Evolutionary conservation across 352 stramenopile genomes (phyloP).

Genomic region (Phytophthora pseudosyringae): DNA sequence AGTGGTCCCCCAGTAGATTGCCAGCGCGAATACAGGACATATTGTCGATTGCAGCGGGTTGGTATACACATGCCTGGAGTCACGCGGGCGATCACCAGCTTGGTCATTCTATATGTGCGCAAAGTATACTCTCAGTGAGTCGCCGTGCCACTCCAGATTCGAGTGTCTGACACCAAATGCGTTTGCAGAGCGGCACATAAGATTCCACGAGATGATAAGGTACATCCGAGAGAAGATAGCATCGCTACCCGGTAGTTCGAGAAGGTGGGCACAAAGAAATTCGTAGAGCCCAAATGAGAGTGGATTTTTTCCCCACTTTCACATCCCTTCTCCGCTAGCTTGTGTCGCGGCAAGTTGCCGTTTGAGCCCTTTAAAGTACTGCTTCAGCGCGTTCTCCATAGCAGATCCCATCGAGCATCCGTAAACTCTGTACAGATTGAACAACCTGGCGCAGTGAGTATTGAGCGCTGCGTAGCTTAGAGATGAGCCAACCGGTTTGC

Average conservation of each 20-base stretch:
- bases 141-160: constrained; percentile 9
- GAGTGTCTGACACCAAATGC: constrained; percentile 8
- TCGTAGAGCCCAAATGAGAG: constrained; percentile 7
- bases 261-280: constrained; percentile 4
- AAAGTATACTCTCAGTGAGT: constrained; percentile 13
- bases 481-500: not conserved
- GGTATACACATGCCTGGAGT: constrained; percentile 11
- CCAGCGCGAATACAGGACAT: constrained; percentile 9
- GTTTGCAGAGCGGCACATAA: constrained; percentile 20
- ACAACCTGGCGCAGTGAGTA: not conserved
- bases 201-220: constrained; percentile 18
- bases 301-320: constrained; percentile 6
- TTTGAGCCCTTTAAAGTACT: constrained; percentile 5
- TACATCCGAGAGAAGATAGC: constrained; percentile 10
- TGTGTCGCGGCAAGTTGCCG: not conserved
- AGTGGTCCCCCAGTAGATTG: constrained; percentile 10
- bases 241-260: constrained; percentile 7
- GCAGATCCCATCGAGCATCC: not conserved
- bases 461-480: not conserved
- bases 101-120: constrained; percentile 23
- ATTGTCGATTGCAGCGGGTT: constrained; percentile 8
- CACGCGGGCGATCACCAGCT: constrained; percentile 2
- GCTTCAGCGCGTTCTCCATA: constrained; percentile 8
- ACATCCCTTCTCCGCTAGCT: not conserved
- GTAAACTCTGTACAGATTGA: constrained; percentile 10